A percentile compares a stretch with the other conserved stretches of the same genome.
These are phyloP conservation scores for Ascodesmis nigricans DNA, from an alignment of 495 filamentous ascomycete genomes.

Conservation along the genomic window DNA sequence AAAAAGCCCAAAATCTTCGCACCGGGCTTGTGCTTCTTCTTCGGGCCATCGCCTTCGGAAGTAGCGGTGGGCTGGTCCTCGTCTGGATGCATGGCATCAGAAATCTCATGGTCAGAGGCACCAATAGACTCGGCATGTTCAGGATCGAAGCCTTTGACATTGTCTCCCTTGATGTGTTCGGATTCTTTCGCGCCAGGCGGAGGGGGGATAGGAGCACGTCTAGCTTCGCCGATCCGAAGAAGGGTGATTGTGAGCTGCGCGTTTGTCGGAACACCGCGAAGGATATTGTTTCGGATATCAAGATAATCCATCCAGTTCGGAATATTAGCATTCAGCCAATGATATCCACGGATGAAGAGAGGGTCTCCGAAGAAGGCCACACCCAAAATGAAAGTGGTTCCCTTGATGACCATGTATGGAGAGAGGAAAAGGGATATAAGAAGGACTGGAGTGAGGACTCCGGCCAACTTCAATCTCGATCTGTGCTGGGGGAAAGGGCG, in stretches of 20 bases:
- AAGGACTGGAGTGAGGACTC: conserved; percentile 32
- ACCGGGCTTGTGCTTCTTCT: no score
- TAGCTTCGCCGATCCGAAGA: conserved; percentile 66
- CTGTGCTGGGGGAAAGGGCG: conserved; percentile 46
- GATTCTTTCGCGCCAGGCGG: conserved; percentile 29
- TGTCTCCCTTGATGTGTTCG: conserved; percentile 23
- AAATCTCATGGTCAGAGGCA: conserved; percentile 32
- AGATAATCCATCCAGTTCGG: conserved; percentile 58
- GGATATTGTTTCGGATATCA: conserved; percentile 39
- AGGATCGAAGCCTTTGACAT: no score
- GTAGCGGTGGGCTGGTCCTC: conserved; percentile 14
- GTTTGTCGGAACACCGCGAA: conserved; percentile 55
- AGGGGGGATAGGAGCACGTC: conserved; percentile 61
- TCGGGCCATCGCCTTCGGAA: conserved; percentile 26
- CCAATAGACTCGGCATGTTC: conserved; percentile 28
- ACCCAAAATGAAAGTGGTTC: conserved; percentile 39
- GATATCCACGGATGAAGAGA: conserved; percentile 34
- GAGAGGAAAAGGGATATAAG: conserved; percentile 38
- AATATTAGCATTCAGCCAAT: conserved; percentile 40
- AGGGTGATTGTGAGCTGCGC: conserved; percentile 69
- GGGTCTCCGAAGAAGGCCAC: conserved; percentile 68
- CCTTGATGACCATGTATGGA: conserved; percentile 55
- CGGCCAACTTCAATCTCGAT: conserved; percentile 40
- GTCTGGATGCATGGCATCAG: conserved; percentile 25
- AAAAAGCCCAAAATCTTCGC: conserved; percentile 44